A percentile compares a stretch with the other conserved stretches of the same genome.
Evolutionary conservation across 1,139 yeast genomes (phyloP).

Genomic region (Pichia sp.): DNA sequence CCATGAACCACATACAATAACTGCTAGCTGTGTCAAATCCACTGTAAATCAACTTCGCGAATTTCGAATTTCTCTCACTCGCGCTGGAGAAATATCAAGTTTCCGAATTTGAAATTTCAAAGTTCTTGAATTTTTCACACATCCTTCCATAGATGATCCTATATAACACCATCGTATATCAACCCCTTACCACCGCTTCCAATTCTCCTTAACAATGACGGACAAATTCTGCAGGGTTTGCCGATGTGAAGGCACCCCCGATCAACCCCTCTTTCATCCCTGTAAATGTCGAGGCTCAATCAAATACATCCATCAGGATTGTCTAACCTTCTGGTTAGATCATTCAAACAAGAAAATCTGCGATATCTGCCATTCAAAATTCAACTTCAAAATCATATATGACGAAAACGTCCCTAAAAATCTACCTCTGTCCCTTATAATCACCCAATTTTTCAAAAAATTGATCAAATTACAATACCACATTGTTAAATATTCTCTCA

Average conservation of each 20-base stretch:
- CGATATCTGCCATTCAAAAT: constrained; percentile 83
- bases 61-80: no score
- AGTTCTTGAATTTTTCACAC: no score
- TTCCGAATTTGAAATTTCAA: no score
- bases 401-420: constrained; percentile 62
- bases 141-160: background rate
- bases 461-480: constrained; percentile 13
- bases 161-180: no score
- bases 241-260: constrained; percentile 77
- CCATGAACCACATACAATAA: no score
- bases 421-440: constrained; percentile 48
- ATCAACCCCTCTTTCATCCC: constrained; percentile 83
- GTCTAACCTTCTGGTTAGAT: constrained; percentile 82
- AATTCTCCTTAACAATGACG: no score
- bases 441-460: constrained; percentile 33
- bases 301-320: constrained; percentile 86
- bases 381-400: constrained; percentile 65
- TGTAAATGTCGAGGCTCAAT: constrained; percentile 93
- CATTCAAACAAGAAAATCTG: constrained; percentile 62
- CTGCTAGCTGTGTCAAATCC: no score
- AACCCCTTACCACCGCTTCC: background rate
- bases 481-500: constrained; percentile 6
- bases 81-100: no score
- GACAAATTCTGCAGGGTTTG: constrained; percentile 78
- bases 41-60: no score